Evolutionary conservation across 2,329 filamentous ascomycete species (phyloP), one percentile per base, ranked within the genome.

Genomic region (Scedosporium boydii): DNA sequence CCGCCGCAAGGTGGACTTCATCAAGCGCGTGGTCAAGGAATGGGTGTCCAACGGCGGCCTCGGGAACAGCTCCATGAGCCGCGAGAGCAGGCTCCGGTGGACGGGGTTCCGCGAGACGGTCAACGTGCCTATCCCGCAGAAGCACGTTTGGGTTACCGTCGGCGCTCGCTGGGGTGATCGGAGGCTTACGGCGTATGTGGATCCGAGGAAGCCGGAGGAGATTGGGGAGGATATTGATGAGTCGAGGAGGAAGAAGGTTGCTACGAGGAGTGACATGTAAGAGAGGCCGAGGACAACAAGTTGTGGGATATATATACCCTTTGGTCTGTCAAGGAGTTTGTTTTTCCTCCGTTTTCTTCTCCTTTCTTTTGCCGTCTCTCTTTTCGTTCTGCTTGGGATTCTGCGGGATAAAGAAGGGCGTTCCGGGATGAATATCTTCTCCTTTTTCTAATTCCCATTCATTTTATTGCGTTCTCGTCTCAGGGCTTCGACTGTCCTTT

Each of bases 1-100:
- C 70, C 84, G 87, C 41, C 80, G 80, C 68, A 93, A 93, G 77
- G 82, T 93, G 63, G 82, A 86, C 64, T 93, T 93, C 70, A 84
- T 93, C 68, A 80, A 82, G 66, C 75, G 81, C 60, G 81, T 91
- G 16, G 80, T 91, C 10, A 82, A 81, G 66, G 87, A 91, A 71
- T 93, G 90, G 90, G 82, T 86, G 12, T 69, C 71, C 62, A 87
- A 88, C 67, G 86, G 85, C 3, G 90, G 90, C 1, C 74, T 93
- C 38, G 90, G 90, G 60, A 86, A 85, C 70, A 85, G 83, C 66
- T 78, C 82, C 65, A 86, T 87, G 80, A 77, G 76, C 64, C 77
- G 78, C 61, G 79, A 82, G 51, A 70, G 74, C 10, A 78, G 85
- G 16, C 74, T 86, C 27, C 78, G 82, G 67, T 88, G 85, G 85